These are phyloP conservation scores for Nicotiana attenuata DNA, from an alignment of 257 asterid genomes.

Conservation along the genomic window DNA sequence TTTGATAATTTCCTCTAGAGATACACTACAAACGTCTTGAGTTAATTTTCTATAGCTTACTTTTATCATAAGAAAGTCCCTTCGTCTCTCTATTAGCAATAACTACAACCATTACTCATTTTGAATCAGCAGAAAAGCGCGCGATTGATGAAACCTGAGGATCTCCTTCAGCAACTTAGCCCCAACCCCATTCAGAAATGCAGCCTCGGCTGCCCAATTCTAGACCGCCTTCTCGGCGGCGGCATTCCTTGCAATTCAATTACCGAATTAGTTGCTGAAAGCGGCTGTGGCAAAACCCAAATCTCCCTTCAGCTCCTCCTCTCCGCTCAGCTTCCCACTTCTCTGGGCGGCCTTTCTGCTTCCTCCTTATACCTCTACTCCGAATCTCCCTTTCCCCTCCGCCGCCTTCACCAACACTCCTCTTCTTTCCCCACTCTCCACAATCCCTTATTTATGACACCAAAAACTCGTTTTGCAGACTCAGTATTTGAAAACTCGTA, in stretches of 20 bases:
- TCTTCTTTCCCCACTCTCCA: constrained; percentile 28
- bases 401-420: constrained; percentile 73
- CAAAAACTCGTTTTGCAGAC: too few species aligned
- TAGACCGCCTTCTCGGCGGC: constrained; percentile 71
- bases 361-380: constrained; percentile 82
- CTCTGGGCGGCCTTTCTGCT: constrained; percentile 79
- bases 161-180: constrained; percentile 55
- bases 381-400: constrained; percentile 76
- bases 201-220: constrained; percentile 56
- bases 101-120: too few species aligned
- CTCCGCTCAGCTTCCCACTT: constrained; percentile 65
- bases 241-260: constrained; percentile 73
- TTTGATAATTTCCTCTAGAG: too few species aligned
- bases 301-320: constrained; percentile 85
- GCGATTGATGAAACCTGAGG: constrained; percentile 41
- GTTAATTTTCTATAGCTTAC: too few species aligned
- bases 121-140: background rate
- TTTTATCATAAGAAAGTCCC: too few species aligned
- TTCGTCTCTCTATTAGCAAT: too few species aligned
- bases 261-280: constrained; percentile 88
- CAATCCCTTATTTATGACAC: too few species aligned
- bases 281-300: constrained; percentile 93
- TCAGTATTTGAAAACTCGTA: too few species aligned
- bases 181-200: constrained; percentile 41
- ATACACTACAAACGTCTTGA: too few species aligned